A percentile compares a stretch with the other conserved stretches of the same genome.
phyloP scores from a whole-genome alignment of 257 asterid species.

The Nicotiana undulata region DNA sequence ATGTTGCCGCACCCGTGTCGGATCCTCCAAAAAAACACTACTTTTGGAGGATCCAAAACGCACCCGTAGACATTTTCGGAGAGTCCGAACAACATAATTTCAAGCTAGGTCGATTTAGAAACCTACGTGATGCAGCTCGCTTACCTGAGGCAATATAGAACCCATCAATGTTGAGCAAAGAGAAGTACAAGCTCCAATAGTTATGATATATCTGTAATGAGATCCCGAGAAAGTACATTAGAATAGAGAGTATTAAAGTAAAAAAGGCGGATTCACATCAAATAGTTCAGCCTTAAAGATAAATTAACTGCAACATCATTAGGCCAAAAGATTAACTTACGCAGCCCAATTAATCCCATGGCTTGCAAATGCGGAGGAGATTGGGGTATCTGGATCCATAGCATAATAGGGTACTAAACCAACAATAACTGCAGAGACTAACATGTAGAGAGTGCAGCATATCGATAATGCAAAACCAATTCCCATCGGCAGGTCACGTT shows the following conservation, averaged over 20 bases:
- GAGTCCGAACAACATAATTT: too few relatives aligned
- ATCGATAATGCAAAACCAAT: slow-evolving; percentile 79
- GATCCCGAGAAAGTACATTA: not conserved
- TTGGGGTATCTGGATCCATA: slow-evolving; percentile 97
- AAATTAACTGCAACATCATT: not conserved
- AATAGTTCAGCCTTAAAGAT: not conserved
- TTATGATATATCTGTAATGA: slow-evolving; percentile 53
- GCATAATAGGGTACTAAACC: slow-evolving; percentile 92
- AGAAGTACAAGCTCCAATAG: slow-evolving; percentile 86
- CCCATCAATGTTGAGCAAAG: slow-evolving; percentile 97
- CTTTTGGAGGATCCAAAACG: too few relatives aligned
- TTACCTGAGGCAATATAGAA: slow-evolving; percentile 91
- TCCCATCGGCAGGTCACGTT: slow-evolving; percentile 92
- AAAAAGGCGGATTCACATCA: not conserved
- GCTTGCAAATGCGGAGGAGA: slow-evolving; percentile 85
- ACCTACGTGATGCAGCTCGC: not conserved
- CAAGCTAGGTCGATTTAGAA: not conserved
- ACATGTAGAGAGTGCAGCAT: slow-evolving; percentile 78
- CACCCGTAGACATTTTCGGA: too few relatives aligned
- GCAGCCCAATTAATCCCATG: slow-evolving; percentile 90
- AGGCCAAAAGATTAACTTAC: slow-evolving; percentile 39
- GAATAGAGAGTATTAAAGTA: not conserved
- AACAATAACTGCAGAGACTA: slow-evolving; percentile 91
- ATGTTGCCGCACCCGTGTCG: too few relatives aligned
- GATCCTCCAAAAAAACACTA: too few relatives aligned